These are phyloP conservation scores for Hura crepitans DNA, from an alignment of 441 rosid genomes.

Conservation along the genomic window DNA sequence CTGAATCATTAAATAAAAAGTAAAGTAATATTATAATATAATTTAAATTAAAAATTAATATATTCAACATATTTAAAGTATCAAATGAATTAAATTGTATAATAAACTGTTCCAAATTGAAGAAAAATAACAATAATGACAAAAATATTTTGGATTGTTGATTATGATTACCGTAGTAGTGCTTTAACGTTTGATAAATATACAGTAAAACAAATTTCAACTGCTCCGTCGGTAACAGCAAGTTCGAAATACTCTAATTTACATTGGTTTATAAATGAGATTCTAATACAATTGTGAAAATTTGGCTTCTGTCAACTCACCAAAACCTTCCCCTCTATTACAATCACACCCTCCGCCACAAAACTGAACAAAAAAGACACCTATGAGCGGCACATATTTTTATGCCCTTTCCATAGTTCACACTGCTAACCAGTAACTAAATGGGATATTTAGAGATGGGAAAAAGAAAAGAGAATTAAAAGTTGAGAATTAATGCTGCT, in stretches of 20 bases:
- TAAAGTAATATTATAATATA: too few relatives aligned
- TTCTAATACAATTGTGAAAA: constrained; percentile 30
- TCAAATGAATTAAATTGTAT: too few relatives aligned
- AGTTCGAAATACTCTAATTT: constrained; percentile 24
- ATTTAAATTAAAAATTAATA: too few relatives aligned
- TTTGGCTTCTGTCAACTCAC: constrained; percentile 26
- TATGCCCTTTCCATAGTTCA: constrained; percentile 34
- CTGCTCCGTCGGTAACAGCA: constrained; percentile 1
- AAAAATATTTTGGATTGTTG: too few relatives aligned
- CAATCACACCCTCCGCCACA: constrained; percentile 35
- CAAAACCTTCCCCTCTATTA: constrained; percentile 24
- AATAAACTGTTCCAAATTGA: too few relatives aligned
- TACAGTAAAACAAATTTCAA: too few relatives aligned
- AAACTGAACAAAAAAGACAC: constrained; percentile 29
- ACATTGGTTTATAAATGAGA: constrained; percentile 31
- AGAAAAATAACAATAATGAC: too few relatives aligned
- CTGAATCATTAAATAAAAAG: too few relatives aligned
- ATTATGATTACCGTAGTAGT: too few relatives aligned
- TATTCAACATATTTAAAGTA: too few relatives aligned
- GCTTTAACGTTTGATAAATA: too few relatives aligned
- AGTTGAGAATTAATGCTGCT: constrained; percentile 18
- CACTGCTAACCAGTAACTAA: constrained; percentile 13
- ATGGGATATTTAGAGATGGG: too few relatives aligned
- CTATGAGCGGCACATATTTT: constrained; percentile 35
- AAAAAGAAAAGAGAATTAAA: neutral